Evolutionary conservation across 768 basidiomycete species (phyloP).

Genomic region (Boletus edulis): DNA sequence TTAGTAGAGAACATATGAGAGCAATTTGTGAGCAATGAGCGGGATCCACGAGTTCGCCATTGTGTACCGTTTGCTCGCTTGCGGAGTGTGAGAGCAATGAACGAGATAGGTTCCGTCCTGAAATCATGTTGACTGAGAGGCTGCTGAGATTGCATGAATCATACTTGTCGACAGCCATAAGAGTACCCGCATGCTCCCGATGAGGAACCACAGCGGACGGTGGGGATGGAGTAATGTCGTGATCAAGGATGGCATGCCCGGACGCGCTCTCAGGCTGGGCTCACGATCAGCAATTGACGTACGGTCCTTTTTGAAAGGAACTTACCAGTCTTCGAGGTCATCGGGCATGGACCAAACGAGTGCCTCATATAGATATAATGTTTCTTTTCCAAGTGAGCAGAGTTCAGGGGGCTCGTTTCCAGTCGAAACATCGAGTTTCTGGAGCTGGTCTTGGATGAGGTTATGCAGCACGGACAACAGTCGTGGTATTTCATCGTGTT

Average conservation of each 20-base stretch:
- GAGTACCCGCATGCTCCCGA: conserved; percentile 48
- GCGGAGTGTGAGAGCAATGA: conserved; percentile 41
- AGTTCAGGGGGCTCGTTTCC: conserved; percentile 24
- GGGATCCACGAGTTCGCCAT: conserved; percentile 22
- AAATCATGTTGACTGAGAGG: conserved; percentile 13
- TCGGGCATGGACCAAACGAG: conserved; percentile 48
- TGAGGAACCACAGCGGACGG: conserved; percentile 53
- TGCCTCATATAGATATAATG: conserved; percentile 50
- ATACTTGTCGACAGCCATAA: conserved; percentile 49
- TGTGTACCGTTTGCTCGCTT: conserved; percentile 13
- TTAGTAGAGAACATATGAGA: conserved; percentile 46
- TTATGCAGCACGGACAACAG: conserved; percentile 41
- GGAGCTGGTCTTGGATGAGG: conserved; percentile 40
- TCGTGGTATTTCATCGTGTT: conserved; percentile 25
- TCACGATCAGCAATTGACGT: neutral
- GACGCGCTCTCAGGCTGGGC: conserved; percentile 38
- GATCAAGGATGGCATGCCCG: conserved; percentile 41
- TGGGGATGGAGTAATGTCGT: conserved; percentile 46
- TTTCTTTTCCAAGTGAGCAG: conserved; percentile 38
- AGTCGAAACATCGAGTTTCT: conserved; percentile 32
- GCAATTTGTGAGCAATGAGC: conserved; percentile 44
- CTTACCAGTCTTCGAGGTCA: conserved; percentile 39
- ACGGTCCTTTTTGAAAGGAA: neutral
- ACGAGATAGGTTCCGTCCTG: conserved; percentile 44
- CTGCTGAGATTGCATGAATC: conserved; percentile 1